A percentile compares a stretch with the other conserved stretches of the same genome.
Conservation (phyloP, 257 asterid genomes). For the Coffea canephora region DNA sequence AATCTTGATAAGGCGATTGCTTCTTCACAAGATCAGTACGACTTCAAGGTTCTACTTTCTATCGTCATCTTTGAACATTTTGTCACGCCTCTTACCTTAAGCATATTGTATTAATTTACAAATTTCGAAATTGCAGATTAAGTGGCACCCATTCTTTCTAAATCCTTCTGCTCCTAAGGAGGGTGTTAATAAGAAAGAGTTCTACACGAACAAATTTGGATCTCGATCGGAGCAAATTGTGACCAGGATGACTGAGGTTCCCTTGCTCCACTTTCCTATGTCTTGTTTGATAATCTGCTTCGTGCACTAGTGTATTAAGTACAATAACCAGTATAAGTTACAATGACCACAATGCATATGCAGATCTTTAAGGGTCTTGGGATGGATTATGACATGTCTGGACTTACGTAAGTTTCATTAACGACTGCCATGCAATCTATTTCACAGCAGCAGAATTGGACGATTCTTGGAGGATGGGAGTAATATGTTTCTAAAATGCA, state of each 20-base stretch:
- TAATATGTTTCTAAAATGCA: constrained; percentile 30
- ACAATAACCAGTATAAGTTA: neutral
- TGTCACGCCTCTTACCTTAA: neutral
- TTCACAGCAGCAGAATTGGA: constrained; percentile 1
- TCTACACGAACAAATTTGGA: constrained; percentile 52
- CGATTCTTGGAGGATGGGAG: neutral
- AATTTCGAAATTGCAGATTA: constrained; percentile 26
- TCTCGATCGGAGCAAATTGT: constrained; percentile 54
- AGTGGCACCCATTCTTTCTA: constrained; percentile 52
- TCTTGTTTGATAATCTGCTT: constrained; percentile 1
- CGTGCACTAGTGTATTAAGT: neutral
- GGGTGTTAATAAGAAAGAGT: constrained; percentile 67
- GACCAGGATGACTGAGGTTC: constrained; percentile 71
- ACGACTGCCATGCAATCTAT: neutral
- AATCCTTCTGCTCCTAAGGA: constrained; percentile 71
- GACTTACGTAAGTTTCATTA: constrained; percentile 56
- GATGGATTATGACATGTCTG: constrained; percentile 47
- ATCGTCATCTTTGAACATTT: neutral
- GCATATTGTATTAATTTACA: neutral
- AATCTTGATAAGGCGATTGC: constrained; percentile 78
- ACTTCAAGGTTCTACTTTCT: constrained; percentile 34
- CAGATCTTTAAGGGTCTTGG: constrained; percentile 65
- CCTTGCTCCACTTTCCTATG: constrained; percentile 2
- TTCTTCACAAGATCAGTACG: constrained; percentile 43
- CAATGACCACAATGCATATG: constrained; percentile 1